Base-by-base conservation (phyloP, 83 land plant genomes). In the Thuja plicata region DNA sequence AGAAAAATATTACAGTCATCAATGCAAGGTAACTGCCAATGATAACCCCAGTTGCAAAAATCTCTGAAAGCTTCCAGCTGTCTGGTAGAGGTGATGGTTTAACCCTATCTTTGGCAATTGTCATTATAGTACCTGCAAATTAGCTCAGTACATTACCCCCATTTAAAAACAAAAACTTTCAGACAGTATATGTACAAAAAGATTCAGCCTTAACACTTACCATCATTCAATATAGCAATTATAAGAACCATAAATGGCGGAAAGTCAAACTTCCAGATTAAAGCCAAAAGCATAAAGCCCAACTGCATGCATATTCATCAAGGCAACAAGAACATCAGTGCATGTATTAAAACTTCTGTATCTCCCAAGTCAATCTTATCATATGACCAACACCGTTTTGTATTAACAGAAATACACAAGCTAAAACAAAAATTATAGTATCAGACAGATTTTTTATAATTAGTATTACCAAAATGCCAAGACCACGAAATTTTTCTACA, bases 241-340 rank as follows among this genome's bases (percentile, higher is more conserved):
- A 97, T 94, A 88, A 97, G 91, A 27, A 97, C 97, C 98, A 97
- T 96, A 87, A 96, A 96, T 2, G 98, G 98, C 17, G 98, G 94
- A 86, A 96, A 96, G 91, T 96, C 98, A 87, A 94, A 97, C 87
- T 91, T 87, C 98, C 98, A 97, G 76, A 95, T 94, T n/a, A 97
- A 91, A 40, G 98, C 98, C 76, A 97, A 93, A 45, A 97, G 91
- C 96, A 97, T 91, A 87, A 97, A 97, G 48, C 98, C 98, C 78
- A 96, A 94, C 98, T 96, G 94, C 89, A 84, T 27, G 38, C 84
- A 80, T 30, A 80, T n/a, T 46, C 78, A 46, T 11, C 48, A 8
- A 83, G 30, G 34, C 13, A 48, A 27, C 54, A 46, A 46, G 35
- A 83, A 48, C 16, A 27, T 76, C 34, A 83, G n/a, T 83, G 85